These are phyloP conservation scores for Penicillium pulvis DNA, from an alignment of 495 filamentous ascomycete genomes.

Conservation along the genomic window DNA sequence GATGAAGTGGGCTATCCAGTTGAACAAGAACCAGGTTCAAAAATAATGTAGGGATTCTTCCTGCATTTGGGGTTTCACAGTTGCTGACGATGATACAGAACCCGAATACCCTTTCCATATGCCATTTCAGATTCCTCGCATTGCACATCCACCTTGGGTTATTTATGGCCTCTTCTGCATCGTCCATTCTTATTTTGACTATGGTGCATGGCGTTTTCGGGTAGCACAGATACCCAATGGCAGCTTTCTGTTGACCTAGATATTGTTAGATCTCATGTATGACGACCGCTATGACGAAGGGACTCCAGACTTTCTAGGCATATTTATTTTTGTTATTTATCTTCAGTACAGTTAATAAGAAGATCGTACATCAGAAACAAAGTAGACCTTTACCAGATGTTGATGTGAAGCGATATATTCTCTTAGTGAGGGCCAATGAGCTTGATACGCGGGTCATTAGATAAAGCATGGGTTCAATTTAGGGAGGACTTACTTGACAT, in stretches of 20 bases:
- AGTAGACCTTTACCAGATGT: neutral
- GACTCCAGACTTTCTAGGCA: neutral
- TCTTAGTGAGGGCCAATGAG: too few relatives aligned
- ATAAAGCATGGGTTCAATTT: too few relatives aligned
- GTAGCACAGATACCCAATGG: slow-evolving; percentile 24
- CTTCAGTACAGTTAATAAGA: neutral
- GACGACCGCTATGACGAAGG: slow-evolving; percentile 4
- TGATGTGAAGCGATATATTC: too few relatives aligned
- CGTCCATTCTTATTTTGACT: slow-evolving; percentile 9
- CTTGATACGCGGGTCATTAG: too few relatives aligned
- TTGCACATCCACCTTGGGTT: neutral
- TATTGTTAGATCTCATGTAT: slow-evolving; percentile 12
- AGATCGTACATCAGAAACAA: neutral
- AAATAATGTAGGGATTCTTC: slow-evolving; percentile 17
- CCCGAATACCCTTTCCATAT: neutral
- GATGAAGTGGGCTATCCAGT: slow-evolving; percentile 68
- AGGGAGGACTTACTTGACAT: too few relatives aligned
- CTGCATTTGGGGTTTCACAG: neutral
- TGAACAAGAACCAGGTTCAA: slow-evolving; percentile 57
- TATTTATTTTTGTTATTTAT: slow-evolving; percentile 3
- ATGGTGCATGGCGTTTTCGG: slow-evolving; percentile 22
- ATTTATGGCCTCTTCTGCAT: neutral
- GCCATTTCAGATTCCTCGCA: neutral
- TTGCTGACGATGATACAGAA: neutral
- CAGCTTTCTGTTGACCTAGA: slow-evolving; percentile 9